Evolutionary conservation across 2,329 filamentous ascomycete genomes (phyloP), one percentile per base, ranked within the genome.

Genomic region (Aquanectria penicillioides): DNA sequence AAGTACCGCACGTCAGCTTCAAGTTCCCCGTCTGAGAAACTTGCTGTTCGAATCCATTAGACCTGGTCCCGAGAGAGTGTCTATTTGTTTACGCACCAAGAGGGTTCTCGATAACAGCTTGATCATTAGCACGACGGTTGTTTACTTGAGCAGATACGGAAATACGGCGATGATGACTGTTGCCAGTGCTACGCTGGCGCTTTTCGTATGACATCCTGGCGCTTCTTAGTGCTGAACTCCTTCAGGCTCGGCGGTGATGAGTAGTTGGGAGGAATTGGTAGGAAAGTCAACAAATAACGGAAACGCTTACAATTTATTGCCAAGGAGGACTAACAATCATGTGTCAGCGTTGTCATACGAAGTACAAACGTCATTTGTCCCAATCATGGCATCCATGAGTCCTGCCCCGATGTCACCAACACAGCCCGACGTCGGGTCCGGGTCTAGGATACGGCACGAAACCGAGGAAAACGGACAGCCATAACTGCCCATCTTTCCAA

Each of bases 21-120:
- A 1, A 80, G 66, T 31, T 79, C 73, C 37, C 74, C 67, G 28
- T 80, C 76, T 17, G 71, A 75, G 7, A 77, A 64, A 23, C 76
- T 72, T 6, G 76, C 77, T 79, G 28, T 47, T 46, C 18, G 26
- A 25, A 43, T 8, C n/a, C 28, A 22, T 48, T 7, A 17, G 17
- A 20, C 2, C 33, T 13, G 18, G 20, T 31, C 6, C n/a, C n/a
- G n/a, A n/a, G n/a, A n/a, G n/a, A n/a, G n/a, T 18, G 9, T 15
- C 28, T 17, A 8, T 17, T 8, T 15, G 15, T 10, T 17, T n/a
- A 20, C 36, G 15, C 59, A 74, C 72, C 66, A 33, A 78, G 57
- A 3, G 75, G 74, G 36, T 75, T 78, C 44, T 77, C 75, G 18
- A 78, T 77, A 33, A 77, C 63, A 7, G 72, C 72, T 25, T 71